phyloP scores from a whole-genome alignment of 73 alveolate species.

The Paramecium sonneborni region DNA sequence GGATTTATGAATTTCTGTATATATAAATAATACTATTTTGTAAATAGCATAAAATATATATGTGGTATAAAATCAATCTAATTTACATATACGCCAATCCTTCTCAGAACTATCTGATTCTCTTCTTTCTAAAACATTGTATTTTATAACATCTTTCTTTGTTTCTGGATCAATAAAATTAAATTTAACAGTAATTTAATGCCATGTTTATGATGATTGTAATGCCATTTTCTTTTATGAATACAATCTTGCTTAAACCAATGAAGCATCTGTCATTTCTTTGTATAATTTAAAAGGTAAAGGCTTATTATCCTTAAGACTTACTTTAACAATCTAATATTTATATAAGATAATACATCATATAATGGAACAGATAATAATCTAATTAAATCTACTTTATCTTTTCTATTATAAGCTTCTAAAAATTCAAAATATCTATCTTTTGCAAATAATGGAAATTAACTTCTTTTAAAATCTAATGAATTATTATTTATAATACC shows the following conservation, averaged over 20 bases:
- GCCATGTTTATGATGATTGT: constrained; percentile 53
- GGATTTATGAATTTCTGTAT: neutral
- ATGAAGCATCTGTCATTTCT: constrained; percentile 59
- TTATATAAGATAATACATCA: constrained; percentile 25
- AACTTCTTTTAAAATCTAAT: constrained; percentile 58
- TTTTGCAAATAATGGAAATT: constrained; percentile 57
- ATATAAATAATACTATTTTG: neutral
- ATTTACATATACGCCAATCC: constrained; percentile 68
- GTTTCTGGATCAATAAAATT: constrained; percentile 37
- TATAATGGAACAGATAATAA: constrained; percentile 62
- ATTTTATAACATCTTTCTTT: constrained; percentile 61
- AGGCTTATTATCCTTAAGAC: constrained; percentile 50
- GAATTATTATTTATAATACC: neutral
- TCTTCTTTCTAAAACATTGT: constrained; percentile 67
- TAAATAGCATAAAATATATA: neutral
- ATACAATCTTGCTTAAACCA: constrained; percentile 51
- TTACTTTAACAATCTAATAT: constrained; percentile 40
- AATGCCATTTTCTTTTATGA: constrained; percentile 34
- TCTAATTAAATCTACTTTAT: constrained; percentile 64
- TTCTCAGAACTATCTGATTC: constrained; percentile 58
- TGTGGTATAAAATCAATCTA: constrained; percentile 58
- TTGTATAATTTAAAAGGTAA: constrained; percentile 58
- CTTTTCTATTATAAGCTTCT: constrained; percentile 60
- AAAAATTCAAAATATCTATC: constrained; percentile 66
- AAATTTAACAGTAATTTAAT: constrained; percentile 56